Evolutionary conservation across 2,329 filamentous ascomycete species (phyloP).

Genomic region (Cladobotryum mycophilum): DNA sequence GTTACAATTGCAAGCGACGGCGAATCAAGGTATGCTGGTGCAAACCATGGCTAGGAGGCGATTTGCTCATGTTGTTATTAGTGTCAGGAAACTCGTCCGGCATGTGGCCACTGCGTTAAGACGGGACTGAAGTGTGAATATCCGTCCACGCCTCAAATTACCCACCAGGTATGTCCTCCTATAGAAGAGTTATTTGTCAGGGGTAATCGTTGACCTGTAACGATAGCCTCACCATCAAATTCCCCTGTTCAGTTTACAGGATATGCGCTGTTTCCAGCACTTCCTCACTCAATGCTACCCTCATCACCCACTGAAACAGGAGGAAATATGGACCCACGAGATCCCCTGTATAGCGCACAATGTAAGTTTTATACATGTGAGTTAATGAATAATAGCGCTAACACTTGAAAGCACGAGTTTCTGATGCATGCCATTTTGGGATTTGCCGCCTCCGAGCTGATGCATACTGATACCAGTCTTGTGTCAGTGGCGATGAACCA

Average conservation of each 20-base stretch:
- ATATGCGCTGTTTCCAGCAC: constrained; percentile 65
- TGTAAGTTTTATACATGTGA: constrained; percentile 32
- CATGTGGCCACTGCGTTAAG: constrained; percentile 58
- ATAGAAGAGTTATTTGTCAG: too few relatives aligned
- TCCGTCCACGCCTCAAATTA: constrained; percentile 43
- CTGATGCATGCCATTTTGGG: constrained; percentile 67
- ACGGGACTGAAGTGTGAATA: constrained; percentile 59
- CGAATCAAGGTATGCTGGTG: constrained; percentile 50
- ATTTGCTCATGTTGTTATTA: constrained; percentile 21
- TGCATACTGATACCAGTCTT: constrained; percentile 44
- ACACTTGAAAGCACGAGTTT: constrained; percentile 48
- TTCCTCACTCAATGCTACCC: constrained; percentile 58
- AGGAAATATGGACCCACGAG: constrained; percentile 60
- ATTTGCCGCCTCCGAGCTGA: constrained; percentile 60
- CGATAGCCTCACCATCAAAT: constrained; percentile 48
- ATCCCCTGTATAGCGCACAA: constrained; percentile 62
- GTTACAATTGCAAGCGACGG: constrained; percentile 61
- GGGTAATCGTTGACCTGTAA: too few relatives aligned
- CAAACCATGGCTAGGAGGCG: not conserved
- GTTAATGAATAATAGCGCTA: not conserved
- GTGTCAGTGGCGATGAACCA: constrained; percentile 55
- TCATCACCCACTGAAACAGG: constrained; percentile 58
- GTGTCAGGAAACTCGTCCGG: constrained; percentile 60
- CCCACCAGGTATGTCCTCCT: constrained; percentile 38
- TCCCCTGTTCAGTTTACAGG: constrained; percentile 53